phyloP scores from a whole-genome alignment of 495 filamentous ascomycete species.

The Xylaria telfairii region DNA sequence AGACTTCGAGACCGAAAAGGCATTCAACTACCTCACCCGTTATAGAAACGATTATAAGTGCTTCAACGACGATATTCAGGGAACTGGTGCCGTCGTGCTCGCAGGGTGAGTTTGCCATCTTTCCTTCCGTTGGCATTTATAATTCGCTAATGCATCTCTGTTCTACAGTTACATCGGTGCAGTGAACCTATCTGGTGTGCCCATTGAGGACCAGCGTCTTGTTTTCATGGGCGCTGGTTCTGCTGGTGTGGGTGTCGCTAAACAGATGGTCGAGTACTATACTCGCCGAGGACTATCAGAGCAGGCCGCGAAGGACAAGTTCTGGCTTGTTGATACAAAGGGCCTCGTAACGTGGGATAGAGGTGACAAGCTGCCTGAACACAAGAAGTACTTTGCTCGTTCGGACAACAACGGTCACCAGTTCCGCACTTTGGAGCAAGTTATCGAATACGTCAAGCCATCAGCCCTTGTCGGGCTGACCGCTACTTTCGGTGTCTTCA shows the following conservation, averaged over 20 bases:
- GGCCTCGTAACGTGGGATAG: slow-evolving; percentile 93
- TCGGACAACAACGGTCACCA: slow-evolving; percentile 91
- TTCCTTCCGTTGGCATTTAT: background rate
- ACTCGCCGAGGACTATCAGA: slow-evolving; percentile 92
- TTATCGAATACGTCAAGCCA: slow-evolving; percentile 91
- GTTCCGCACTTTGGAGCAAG: slow-evolving; percentile 85
- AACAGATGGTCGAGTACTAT: slow-evolving; percentile 96
- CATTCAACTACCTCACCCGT: slow-evolving; percentile 89
- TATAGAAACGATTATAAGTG: slow-evolving; percentile 88
- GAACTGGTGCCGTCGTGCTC: slow-evolving; percentile 94
- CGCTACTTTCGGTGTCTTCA: slow-evolving; percentile 94
- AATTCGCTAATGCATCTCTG: slow-evolving; percentile 30
- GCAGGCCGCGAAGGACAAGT: slow-evolving; percentile 84
- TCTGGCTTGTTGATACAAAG: slow-evolving; percentile 97
- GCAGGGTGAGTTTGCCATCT: slow-evolving; percentile 63
- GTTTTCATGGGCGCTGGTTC: slow-evolving; percentile 97
- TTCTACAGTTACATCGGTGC: slow-evolving; percentile 78
- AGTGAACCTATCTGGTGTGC: slow-evolving; percentile 84
- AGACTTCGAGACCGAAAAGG: slow-evolving; percentile 92
- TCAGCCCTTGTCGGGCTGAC: slow-evolving; percentile 94
- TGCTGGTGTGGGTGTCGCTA: slow-evolving; percentile 94
- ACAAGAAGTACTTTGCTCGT: slow-evolving; percentile 98
- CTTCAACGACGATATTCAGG: slow-evolving; percentile 99
- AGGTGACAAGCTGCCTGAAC: slow-evolving; percentile 90
- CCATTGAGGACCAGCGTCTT: slow-evolving; percentile 87